These are phyloP conservation scores for Triangularia setosa DNA, from an alignment of 2,329 filamentous ascomycete species.

Conservation along the genomic window DNA sequence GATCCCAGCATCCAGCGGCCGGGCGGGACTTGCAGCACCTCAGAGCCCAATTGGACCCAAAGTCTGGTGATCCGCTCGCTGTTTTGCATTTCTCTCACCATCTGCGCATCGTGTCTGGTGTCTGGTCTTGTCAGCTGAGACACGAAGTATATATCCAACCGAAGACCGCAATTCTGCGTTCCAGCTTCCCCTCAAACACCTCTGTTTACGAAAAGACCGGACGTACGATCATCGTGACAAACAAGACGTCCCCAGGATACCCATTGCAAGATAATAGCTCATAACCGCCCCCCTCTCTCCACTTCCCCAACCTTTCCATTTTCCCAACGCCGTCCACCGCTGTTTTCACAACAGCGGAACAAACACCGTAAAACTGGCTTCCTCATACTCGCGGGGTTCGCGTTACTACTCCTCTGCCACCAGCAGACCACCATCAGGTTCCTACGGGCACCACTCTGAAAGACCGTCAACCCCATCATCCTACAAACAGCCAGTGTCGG, in stretches of 20 bases:
- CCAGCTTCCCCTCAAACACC: not conserved
- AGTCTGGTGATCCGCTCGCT: conserved; percentile 16
- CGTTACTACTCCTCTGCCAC: not conserved
- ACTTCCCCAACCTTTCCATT: conserved; percentile 1
- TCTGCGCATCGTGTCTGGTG: too few species aligned
- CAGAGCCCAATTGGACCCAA: conserved; percentile 24
- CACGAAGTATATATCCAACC: conserved; percentile 13
- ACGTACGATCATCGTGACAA: conserved; percentile 15
- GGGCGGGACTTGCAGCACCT: conserved; percentile 10
- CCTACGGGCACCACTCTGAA: not conserved
- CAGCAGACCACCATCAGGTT: not conserved
- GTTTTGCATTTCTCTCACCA: conserved; percentile 13
- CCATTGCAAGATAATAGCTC: not conserved
- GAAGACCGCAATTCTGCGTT: not conserved
- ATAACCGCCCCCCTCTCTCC: not conserved
- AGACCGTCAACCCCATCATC: conserved; percentile 1
- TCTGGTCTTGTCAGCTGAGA: conserved; percentile 9
- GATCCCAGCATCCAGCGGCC: not conserved
- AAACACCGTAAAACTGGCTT: conserved; percentile 6
- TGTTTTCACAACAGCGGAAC: not conserved
- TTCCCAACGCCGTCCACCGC: conserved; percentile 1
- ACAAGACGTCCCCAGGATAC: conserved; percentile 12
- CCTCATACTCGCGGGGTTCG: not conserved
- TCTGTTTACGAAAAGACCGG: conserved; percentile 12
- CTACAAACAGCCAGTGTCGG: not conserved